Percentiles rank a stretch among this genome's conserved stretches.
phyloP scores from a whole-genome alignment of 768 basidiomycete genomes.

The Tubosaeta sp. region DNA sequence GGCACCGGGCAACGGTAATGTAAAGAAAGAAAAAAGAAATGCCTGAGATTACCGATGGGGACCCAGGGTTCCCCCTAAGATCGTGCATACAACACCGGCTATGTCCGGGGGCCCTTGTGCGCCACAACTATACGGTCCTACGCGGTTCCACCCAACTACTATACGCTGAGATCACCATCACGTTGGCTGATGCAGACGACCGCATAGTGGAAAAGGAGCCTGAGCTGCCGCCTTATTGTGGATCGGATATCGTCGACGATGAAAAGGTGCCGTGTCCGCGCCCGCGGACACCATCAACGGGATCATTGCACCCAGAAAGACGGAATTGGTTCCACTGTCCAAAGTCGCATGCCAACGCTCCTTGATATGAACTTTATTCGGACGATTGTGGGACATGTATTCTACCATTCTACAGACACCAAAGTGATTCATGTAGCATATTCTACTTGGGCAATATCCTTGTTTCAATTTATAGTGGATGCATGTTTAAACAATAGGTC shows the following conservation, averaged over 20 bases:
- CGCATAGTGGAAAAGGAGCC: constrained; percentile 10
- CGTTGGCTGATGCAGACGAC: constrained; percentile 17
- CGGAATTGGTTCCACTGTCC: constrained; percentile 14
- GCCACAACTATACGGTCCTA: too few species aligned
- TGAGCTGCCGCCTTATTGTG: constrained; percentile 38
- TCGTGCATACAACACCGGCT: too few species aligned
- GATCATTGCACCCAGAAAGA: background rate
- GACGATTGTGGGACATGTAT: background rate
- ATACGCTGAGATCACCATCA: constrained; percentile 34
- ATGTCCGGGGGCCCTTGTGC: too few species aligned
- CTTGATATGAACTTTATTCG: background rate
- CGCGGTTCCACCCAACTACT: too few species aligned
- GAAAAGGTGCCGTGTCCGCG: constrained; percentile 13
- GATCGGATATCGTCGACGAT: background rate
- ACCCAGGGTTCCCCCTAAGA: too few species aligned
- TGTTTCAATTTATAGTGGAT: too few species aligned
- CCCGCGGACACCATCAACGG: background rate
- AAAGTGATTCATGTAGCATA: background rate
- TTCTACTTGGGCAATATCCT: too few species aligned
- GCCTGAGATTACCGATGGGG: too few species aligned
- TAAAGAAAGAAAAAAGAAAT: too few species aligned
- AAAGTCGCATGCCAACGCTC: constrained; percentile 1
- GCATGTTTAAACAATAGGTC: too few species aligned
- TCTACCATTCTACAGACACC: background rate
- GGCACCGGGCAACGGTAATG: too few species aligned